Conservation (phyloP, 352 stramenopile species). For the Globisporangium irregulare region DNA sequence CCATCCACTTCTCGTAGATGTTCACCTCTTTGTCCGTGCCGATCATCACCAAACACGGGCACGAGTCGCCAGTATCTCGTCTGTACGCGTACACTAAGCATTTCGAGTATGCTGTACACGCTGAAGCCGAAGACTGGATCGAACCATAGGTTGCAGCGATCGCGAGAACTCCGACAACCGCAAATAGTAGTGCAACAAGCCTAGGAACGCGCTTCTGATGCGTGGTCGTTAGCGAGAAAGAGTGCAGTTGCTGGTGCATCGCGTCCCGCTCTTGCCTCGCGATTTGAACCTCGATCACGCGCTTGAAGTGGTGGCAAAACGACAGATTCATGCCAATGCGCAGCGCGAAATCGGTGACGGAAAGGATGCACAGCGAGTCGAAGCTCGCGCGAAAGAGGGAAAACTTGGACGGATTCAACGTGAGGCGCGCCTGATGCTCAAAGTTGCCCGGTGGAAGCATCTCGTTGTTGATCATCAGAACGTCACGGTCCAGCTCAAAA, state of each 20-base stretch:
- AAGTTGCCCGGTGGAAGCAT: too few relatives aligned
- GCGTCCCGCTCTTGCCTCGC: too few relatives aligned
- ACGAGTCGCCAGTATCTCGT: constrained; percentile 1
- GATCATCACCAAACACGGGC: constrained; percentile 32
- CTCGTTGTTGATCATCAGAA: too few relatives aligned
- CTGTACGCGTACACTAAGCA: constrained; percentile 29
- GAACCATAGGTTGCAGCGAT: too few relatives aligned
- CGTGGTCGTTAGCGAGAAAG: too few relatives aligned
- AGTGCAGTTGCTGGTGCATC: too few relatives aligned
- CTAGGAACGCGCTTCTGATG: constrained; percentile 10
- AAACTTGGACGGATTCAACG: constrained; percentile 10
- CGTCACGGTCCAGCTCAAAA: too few relatives aligned
- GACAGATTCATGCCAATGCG: background rate
- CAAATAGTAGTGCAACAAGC: constrained; percentile 8
- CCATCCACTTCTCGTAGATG: constrained; percentile 35
- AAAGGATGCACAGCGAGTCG: constrained; percentile 30
- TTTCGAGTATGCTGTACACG: constrained; percentile 20
- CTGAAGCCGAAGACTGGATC: background rate
- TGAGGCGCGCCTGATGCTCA: too few relatives aligned
- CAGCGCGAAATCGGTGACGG: constrained; percentile 17
- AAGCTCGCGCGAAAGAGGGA: constrained; percentile 26
- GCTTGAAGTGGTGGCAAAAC: constrained; percentile 15
- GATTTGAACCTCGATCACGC: constrained; percentile 30
- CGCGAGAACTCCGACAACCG: constrained; percentile 5
- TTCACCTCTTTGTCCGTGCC: constrained; percentile 24